Evolutionary conservation across 345 rosid genomes (phyloP).

Genomic region (Isatis tinctoria): DNA sequence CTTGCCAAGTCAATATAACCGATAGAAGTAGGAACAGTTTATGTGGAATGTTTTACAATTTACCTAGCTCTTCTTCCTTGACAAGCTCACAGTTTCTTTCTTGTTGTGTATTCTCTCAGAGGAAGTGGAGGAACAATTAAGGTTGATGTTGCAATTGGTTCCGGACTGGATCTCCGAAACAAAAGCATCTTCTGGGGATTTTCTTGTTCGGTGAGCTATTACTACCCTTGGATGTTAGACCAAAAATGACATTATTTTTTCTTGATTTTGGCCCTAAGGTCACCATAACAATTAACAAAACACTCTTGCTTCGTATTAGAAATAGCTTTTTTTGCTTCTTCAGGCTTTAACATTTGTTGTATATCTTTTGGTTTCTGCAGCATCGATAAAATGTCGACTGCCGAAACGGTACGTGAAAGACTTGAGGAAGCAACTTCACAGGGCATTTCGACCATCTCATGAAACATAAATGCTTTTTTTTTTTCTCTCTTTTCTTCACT

Average conservation of each 20-base stretch:
- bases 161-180: constrained; percentile 91
- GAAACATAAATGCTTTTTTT: background rate
- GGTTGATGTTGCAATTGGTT: constrained; percentile 57
- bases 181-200: constrained; percentile 52
- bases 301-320: background rate
- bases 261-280: background rate
- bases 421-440: constrained; percentile 54
- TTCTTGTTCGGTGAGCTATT: constrained; percentile 57
- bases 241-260: background rate
- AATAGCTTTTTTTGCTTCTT: background rate
- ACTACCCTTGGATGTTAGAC: background rate
- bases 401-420: constrained; percentile 42
- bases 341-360: background rate
- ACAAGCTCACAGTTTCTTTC: constrained; percentile 6
- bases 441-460: constrained; percentile 4
- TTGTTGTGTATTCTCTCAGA: constrained; percentile 41
- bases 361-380: constrained; percentile 42
- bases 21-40: constrained; percentile 58
- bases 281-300: background rate
- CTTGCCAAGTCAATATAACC: constrained; percentile 46
- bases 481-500: background rate
- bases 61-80: background rate
- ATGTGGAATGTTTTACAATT: background rate
- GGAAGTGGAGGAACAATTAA: constrained; percentile 80
- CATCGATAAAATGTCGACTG: constrained; percentile 45